Conservation (phyloP, 2,329 filamentous ascomycete genomes). For the Podosphaera fusca region DNA sequence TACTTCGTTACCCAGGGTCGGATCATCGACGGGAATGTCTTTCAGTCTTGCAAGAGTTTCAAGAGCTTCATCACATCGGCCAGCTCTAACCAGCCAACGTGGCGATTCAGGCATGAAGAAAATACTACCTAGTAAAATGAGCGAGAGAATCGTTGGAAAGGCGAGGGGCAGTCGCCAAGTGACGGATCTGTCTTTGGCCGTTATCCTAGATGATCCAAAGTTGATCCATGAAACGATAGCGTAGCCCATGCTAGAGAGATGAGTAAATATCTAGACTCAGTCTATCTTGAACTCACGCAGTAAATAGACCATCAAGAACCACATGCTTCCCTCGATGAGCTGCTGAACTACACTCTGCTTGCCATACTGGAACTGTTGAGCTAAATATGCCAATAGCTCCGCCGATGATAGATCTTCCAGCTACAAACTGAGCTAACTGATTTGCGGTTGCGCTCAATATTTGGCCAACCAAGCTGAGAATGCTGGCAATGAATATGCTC, state of each 20-base stretch:
- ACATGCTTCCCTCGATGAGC: conserved; percentile 23
- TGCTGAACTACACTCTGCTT: conserved; percentile 28
- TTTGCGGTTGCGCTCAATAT: background rate
- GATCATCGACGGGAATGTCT: background rate
- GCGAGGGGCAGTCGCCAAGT: conserved; percentile 78
- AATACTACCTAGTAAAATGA: conserved; percentile 59
- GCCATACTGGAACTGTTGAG: conserved; percentile 33
- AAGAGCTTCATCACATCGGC: conserved; percentile 75
- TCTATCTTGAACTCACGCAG: conserved; percentile 5
- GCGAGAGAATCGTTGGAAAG: conserved; percentile 84
- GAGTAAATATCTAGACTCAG: background rate
- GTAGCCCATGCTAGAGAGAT: conserved; percentile 14
- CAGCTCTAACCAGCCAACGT: conserved; percentile 87
- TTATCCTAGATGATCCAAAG: conserved; percentile 19
- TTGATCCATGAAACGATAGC: conserved; percentile 23
- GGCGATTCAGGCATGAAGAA: conserved; percentile 89
- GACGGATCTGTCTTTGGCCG: conserved; percentile 19
- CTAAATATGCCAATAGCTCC: conserved; percentile 29
- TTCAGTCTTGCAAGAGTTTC: background rate
- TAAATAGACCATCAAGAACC: conserved; percentile 19
- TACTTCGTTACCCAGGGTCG: conserved; percentile 26
- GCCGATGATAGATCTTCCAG: conserved; percentile 26
- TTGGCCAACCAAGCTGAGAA: background rate
- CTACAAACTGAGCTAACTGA: conserved; percentile 28
- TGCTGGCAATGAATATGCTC: background rate